Evolutionary conservation across 2,329 filamentous ascomycete genomes (phyloP), one percentile per base, ranked within the genome.

Genomic region (Neoscytalidium dimidiatum): DNA sequence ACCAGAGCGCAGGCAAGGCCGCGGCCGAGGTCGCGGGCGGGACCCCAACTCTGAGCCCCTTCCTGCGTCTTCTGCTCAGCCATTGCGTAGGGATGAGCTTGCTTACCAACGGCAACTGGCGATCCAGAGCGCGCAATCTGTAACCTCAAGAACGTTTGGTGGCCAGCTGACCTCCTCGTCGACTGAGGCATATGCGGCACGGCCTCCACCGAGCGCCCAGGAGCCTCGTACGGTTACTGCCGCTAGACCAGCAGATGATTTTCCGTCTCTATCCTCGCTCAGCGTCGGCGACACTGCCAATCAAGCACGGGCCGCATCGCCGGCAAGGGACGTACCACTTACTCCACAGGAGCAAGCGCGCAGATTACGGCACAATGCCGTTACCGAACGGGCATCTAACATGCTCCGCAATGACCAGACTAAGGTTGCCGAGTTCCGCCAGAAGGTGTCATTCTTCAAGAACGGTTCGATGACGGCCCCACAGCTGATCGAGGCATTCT

Each of bases 81-180:
- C 92, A 1, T 76, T 97, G 73, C 86, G 91, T 56, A 84, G 95
- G 73, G 95, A 96, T 68, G 92, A 98, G 77, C 81, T 97, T 62
- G 94, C 95, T 2, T 96, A 92, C 75, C 94, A 98, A 73, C 85
- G 95, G 58, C 92, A 96, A 72, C 88, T 96, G 83, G 94, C 93
- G 44, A 92, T 98, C 57, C 93, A 96, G 71, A 94, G 89, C 57
- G 90, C 92, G 0, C 92, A 96, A 73, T 92, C 92, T 0, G 85
- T 92, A 0, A 88, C 91, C 0, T 89, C 86, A 49, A 87, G 93
- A 48, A 92, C 88, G 2, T 97, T 97, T 80, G 93, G 94, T 48
- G 92, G 93, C 6, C 90, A 92, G 71, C 84, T 97, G 58, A 92
- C 90, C n/a, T 73, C 78, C 19, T 44, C 31, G 8, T 31, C 52